A percentile compares a stretch with the other conserved stretches of the same genome.
These are phyloP conservation scores for Eutypa lata DNA, from an alignment of 2,329 filamentous ascomycete species.

Conservation along the genomic window DNA sequence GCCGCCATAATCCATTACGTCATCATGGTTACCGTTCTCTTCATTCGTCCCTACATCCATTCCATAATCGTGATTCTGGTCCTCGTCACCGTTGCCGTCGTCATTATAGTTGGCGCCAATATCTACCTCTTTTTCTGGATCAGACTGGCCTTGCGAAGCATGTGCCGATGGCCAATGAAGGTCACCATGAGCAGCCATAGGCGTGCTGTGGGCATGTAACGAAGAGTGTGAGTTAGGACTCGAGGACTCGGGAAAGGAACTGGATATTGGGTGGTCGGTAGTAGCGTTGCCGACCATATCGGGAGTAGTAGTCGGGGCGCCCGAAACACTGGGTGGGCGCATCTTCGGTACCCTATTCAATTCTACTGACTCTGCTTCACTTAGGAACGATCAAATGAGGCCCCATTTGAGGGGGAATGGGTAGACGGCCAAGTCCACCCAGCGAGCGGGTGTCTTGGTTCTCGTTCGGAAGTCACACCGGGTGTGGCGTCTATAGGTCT, in stretches of 20 bases:
- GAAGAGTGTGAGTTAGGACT: not conserved
- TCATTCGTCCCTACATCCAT: not conserved
- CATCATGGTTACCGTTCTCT: conserved; percentile 11
- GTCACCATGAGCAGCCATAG: not conserved
- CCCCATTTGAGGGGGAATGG: conserved; percentile 2
- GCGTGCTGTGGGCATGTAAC: not conserved
- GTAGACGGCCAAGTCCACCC: conserved; percentile 6
- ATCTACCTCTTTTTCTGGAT: not conserved
- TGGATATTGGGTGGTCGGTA: not conserved
- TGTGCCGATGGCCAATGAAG: not conserved
- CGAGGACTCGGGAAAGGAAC: not conserved
- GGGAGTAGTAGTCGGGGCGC: not conserved
- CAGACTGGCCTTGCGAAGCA: not conserved
- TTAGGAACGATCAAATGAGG: not conserved
- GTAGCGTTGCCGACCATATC: not conserved
- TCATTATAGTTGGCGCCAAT: not conserved
- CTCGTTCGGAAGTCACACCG: not conserved
- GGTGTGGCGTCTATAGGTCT: not conserved
- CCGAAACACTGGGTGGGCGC: not conserved
- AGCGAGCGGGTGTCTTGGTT: conserved; percentile 5
- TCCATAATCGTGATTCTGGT: conserved; percentile 5
- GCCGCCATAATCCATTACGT: conserved; percentile 3
- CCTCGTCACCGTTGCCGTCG: conserved; percentile 7
- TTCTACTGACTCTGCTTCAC: not conserved
- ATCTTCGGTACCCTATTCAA: not conserved